Evolutionary conservation across 164 flowering plant species (phyloP).

Genomic region (Aristolochia fimbriata): DNA sequence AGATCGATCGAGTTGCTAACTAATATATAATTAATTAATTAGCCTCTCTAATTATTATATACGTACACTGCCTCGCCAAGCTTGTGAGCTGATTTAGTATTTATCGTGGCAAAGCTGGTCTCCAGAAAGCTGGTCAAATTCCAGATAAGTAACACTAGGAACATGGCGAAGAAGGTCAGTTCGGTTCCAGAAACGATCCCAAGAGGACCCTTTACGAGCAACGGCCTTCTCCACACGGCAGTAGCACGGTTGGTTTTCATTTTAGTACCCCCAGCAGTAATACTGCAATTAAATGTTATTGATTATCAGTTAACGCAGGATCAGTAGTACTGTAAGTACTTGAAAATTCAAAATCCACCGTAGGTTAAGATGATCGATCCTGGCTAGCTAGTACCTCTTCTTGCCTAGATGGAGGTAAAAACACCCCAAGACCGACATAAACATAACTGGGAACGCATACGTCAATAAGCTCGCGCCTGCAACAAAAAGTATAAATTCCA

Average conservation of each 20-base stretch:
- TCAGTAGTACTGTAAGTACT: too few relatives aligned
- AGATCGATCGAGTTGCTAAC: too few relatives aligned
- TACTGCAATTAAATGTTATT: too few relatives aligned
- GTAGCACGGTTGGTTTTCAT: background rate
- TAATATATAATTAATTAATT: too few relatives aligned
- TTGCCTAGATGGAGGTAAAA: constrained; percentile 53
- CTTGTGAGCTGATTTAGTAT: constrained; percentile 11
- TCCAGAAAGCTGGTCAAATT: constrained; percentile 32
- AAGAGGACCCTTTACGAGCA: constrained; percentile 60
- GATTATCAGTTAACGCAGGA: too few relatives aligned
- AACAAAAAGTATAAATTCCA: background rate
- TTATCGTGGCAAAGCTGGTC: constrained; percentile 23
- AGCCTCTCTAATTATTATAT: background rate
- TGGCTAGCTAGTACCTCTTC: constrained; percentile 29
- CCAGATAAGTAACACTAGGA: constrained; percentile 64
- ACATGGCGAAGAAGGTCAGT: constrained; percentile 47
- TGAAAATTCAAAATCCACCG: too few relatives aligned
- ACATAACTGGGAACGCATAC: constrained; percentile 44
- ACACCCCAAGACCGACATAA: constrained; percentile 46
- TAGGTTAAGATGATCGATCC: background rate
- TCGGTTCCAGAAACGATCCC: constrained; percentile 60
- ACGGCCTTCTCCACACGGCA: constrained; percentile 31
- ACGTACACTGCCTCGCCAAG: constrained; percentile 28
- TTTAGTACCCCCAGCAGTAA: background rate
- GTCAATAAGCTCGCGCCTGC: constrained; percentile 34